phyloP scores from a whole-genome alignment of 225 moss, liverwort and hornwort genomes.

The Neckera pumila region DNA sequence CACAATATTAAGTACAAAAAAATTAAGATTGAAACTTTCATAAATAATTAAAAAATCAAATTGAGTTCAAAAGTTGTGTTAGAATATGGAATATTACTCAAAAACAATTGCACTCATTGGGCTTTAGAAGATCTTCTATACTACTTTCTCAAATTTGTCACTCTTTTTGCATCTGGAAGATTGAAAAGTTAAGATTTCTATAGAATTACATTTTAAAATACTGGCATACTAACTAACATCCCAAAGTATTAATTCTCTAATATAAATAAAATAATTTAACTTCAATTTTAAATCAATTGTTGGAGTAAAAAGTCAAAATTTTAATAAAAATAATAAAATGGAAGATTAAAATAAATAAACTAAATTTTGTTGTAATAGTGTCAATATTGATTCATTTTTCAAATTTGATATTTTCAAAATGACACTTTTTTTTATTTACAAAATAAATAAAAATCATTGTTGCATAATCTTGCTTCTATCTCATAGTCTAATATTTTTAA shows the following conservation, averaged over 20 bases:
- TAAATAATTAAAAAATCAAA: not conserved
- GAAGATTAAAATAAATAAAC: not conserved
- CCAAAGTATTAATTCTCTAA: fast-evolving
- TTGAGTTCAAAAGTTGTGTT: too few species aligned
- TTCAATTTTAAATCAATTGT: not conserved
- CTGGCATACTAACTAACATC: too few species aligned
- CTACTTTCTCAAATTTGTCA: not conserved
- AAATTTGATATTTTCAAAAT: not conserved
- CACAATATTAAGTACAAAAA: not conserved
- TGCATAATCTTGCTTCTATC: not conserved
- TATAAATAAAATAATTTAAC: not conserved
- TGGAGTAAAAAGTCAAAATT: too few species aligned
- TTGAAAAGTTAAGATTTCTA: not conserved
- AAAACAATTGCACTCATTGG: not conserved
- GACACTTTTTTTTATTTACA: not conserved
- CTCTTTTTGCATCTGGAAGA: not conserved
- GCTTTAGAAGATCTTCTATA: not conserved
- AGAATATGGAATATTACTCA: fast-evolving
- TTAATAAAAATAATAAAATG: too few species aligned
- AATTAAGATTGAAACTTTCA: not conserved
- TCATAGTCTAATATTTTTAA: fast-evolving
- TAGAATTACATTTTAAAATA: not conserved
- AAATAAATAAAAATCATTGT: not conserved
- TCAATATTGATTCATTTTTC: not conserved
- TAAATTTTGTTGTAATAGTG: fast-evolving